Evolutionary conservation across 2,329 filamentous ascomycete species (phyloP).

Genomic region (Venturia effusa): DNA sequence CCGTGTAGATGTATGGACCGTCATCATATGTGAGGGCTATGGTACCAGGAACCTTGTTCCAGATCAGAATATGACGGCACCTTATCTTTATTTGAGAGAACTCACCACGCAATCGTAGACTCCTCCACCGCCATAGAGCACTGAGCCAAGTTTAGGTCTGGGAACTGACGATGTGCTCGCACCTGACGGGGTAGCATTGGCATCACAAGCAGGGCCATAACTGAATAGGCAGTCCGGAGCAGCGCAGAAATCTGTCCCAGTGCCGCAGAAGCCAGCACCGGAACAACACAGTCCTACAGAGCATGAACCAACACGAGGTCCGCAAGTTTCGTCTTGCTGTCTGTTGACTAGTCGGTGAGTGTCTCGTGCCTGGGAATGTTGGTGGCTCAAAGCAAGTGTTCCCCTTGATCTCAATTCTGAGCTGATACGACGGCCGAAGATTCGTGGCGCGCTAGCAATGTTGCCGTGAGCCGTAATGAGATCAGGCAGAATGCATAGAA

Average conservation of each 20-base stretch:
- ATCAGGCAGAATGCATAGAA: neutral
- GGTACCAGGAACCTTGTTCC: slow-evolving; percentile 34
- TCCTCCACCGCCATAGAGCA: slow-evolving; percentile 45
- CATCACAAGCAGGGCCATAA: slow-evolving; percentile 52
- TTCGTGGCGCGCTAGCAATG: neutral
- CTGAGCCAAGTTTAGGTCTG: slow-evolving; percentile 41
- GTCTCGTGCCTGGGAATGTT: neutral
- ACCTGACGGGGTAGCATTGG: slow-evolving; percentile 44
- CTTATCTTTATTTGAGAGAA: neutral
- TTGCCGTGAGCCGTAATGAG: neutral
- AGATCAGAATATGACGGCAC: neutral
- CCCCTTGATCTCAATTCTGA: neutral
- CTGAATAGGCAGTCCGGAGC: slow-evolving; percentile 51
- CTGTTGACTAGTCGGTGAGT: neutral
- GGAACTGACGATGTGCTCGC: slow-evolving; percentile 42
- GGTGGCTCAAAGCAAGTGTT: neutral
- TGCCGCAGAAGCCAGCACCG: slow-evolving; percentile 40
- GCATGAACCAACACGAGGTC: slow-evolving; percentile 7
- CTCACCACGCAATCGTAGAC: slow-evolving; percentile 45
- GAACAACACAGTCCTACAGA: slow-evolving; percentile 11
- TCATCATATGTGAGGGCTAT: slow-evolving; percentile 60
- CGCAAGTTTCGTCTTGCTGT: slow-evolving; percentile 5
- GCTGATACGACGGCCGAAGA: neutral
- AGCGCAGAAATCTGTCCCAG: slow-evolving; percentile 44
- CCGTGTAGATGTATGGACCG: slow-evolving; percentile 52